These are phyloP conservation scores for Aspergillus neoniger DNA, from an alignment of 2,329 filamentous ascomycete genomes.

Conservation along the genomic window DNA sequence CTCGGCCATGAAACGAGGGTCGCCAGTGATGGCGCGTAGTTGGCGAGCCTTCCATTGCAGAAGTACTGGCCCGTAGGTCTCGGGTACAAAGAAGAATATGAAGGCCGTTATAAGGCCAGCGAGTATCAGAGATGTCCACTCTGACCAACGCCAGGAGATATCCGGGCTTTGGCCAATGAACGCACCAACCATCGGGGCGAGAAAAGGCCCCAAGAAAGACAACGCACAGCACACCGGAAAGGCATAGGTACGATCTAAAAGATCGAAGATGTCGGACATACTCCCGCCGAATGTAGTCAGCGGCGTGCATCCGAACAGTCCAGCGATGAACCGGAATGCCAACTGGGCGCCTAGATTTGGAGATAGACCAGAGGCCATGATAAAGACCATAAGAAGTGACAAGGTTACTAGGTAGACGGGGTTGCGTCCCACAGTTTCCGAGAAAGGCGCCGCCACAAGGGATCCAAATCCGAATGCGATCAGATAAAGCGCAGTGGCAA, in stretches of 20 bases:
- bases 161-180: constrained; percentile 42
- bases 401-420: constrained; percentile 52
- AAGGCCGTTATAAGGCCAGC: constrained; percentile 35
- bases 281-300: constrained; percentile 48
- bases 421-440: constrained; percentile 51
- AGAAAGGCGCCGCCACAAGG: constrained; percentile 51
- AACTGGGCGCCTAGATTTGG: constrained; percentile 52
- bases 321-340: constrained; percentile 53
- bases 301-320: constrained; percentile 50
- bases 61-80: constrained; percentile 53
- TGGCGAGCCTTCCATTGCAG: constrained; percentile 49
- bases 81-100: constrained; percentile 50
- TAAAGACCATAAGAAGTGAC: constrained; percentile 52
- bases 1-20: constrained; percentile 51
- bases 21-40: constrained; percentile 44
- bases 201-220: constrained; percentile 38
- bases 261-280: constrained; percentile 49
- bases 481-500: constrained; percentile 45
- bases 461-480: constrained; percentile 51
- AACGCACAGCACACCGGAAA: constrained; percentile 54
- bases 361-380: constrained; percentile 51
- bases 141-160: constrained; percentile 51
- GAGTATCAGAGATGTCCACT: constrained; percentile 48
- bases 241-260: constrained; percentile 50
- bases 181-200: constrained; percentile 49